A percentile compares a stretch with the other conserved stretches of the same genome.
Evolutionary conservation across 192 early-diverging fungal species (phyloP).

Genomic region (Pilaira anomala): DNA sequence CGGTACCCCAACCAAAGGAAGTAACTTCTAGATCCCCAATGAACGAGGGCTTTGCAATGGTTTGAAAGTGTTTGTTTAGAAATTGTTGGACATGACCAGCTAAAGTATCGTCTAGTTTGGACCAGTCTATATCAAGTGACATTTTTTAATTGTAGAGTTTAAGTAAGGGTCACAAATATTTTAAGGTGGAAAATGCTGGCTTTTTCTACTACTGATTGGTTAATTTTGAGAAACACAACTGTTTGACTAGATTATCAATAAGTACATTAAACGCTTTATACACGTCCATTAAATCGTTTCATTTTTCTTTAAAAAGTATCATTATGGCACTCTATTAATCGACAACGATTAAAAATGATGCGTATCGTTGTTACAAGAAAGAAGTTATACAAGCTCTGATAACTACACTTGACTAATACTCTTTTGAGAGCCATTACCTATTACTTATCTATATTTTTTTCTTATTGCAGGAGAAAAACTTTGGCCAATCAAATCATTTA

Average conservation of each 20-base stretch:
- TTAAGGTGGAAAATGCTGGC: background rate
- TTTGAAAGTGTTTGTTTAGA: conserved; percentile 62
- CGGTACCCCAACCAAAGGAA: conserved; percentile 63
- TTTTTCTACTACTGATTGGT: background rate
- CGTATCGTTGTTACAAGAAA: too few relatives aligned
- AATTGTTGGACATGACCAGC: conserved; percentile 62
- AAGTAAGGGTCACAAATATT: background rate
- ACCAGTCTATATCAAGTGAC: conserved; percentile 72
- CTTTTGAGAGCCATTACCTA: too few relatives aligned
- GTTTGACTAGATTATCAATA: background rate
- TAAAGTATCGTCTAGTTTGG: conserved; percentile 61
- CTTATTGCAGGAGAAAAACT: too few relatives aligned
- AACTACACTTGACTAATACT: too few relatives aligned
- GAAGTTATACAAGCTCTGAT: too few relatives aligned
- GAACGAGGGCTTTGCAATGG: conserved; percentile 60
- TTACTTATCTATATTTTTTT: too few relatives aligned
- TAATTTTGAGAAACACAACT: background rate
- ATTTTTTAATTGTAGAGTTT: conserved; percentile 33
- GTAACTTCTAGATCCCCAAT: conserved; percentile 70
- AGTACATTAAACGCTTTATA: too few relatives aligned
- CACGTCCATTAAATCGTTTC: too few relatives aligned
- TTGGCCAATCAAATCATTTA: too few relatives aligned
- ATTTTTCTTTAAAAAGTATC: too few relatives aligned
- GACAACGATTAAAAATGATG: too few relatives aligned
- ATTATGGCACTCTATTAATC: too few relatives aligned